Evolutionary conservation across 2,329 filamentous ascomycete genomes (phyloP).

Genomic region (Fonsecaea pugnacius): DNA sequence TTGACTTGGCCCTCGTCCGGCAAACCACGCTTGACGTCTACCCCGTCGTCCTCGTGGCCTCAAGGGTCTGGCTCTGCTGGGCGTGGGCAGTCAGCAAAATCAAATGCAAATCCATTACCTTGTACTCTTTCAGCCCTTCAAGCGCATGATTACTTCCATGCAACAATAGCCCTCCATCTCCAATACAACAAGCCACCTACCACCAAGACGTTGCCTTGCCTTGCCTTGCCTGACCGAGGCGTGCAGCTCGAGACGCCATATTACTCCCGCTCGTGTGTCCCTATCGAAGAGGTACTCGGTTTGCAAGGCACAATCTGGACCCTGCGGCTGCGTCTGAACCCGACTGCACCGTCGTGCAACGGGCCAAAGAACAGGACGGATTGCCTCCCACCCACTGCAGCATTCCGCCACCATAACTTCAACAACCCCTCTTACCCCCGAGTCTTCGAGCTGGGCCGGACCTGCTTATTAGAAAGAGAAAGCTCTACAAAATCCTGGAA

Average conservation of each 20-base stretch:
- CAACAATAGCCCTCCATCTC: neutral
- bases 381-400: constrained; percentile 12
- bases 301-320: constrained; percentile 12
- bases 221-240: neutral
- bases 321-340: constrained; percentile 5
- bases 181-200: neutral
- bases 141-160: neutral
- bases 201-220: neutral
- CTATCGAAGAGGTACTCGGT: constrained; percentile 4
- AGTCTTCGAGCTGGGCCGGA: neutral
- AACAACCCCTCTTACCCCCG: constrained; percentile 3
- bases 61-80: constrained; percentile 9
- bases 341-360: constrained; percentile 24
- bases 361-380: constrained; percentile 1
- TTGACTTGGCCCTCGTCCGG: constrained; percentile 13
- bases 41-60: constrained; percentile 23
- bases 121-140: neutral
- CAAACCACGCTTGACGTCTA: constrained; percentile 28
- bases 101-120: neutral
- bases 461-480: neutral
- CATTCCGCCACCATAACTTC: constrained; percentile 6
- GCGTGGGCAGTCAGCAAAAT: constrained; percentile 5
- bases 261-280: neutral
- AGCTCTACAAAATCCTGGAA: neutral
- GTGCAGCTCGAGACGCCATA: neutral